A percentile compares a stretch with the other conserved stretches of the same genome.
These are phyloP conservation scores for Agrocybe praecox DNA, from an alignment of 768 basidiomycete genomes.

Conservation along the genomic window DNA sequence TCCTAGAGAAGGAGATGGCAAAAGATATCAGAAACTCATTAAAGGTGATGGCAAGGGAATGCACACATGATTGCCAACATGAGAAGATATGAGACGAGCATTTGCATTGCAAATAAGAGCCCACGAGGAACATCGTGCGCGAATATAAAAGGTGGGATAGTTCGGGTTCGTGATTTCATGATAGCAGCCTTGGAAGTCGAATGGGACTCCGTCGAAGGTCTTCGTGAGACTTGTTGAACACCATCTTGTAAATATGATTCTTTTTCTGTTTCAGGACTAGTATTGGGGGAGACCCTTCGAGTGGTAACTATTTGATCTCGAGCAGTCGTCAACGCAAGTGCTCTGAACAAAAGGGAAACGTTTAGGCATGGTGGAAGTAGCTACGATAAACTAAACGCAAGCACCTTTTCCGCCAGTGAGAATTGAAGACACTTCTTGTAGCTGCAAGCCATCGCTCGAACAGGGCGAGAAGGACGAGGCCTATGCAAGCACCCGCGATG, in stretches of 20 bases:
- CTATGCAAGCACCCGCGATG: constrained; percentile 75
- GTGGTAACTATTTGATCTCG: constrained; percentile 13
- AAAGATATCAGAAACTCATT: neutral
- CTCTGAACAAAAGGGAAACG: constrained; percentile 15
- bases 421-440: constrained; percentile 51
- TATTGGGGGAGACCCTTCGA: neutral
- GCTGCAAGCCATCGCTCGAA: constrained; percentile 73
- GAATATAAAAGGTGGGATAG: constrained; percentile 63
- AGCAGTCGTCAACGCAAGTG: constrained; percentile 15
- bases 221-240: constrained; percentile 2
- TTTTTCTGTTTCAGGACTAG: neutral
- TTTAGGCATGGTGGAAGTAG: neutral
- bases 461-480: constrained; percentile 65
- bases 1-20: constrained; percentile 52
- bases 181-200: constrained; percentile 3
- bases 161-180: constrained; percentile 28
- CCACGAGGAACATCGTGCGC: constrained; percentile 76
- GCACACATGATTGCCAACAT: constrained; percentile 85
- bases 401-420: constrained; percentile 63
- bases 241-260: neutral
- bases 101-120: constrained; percentile 61
- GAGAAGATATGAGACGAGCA: constrained; percentile 63
- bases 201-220: neutral
- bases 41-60: neutral
- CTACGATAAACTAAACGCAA: constrained; percentile 6